Conservation (phyloP, 805 yeast genomes). For the Cyberlindnera saturnus region DNA sequence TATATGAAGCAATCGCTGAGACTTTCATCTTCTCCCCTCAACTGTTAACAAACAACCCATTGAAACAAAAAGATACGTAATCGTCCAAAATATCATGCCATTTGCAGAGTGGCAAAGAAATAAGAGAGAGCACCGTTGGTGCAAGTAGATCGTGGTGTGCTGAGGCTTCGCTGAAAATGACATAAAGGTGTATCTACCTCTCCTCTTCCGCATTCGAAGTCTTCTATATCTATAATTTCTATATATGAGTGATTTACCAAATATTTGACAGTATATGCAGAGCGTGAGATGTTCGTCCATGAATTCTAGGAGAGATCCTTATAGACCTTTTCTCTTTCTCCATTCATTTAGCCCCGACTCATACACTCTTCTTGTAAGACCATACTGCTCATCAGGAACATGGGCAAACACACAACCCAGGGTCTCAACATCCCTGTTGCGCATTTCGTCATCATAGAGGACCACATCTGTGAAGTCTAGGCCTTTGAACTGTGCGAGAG, state of each 20-base stretch:
- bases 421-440: slow-evolving; percentile 69
- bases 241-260: slow-evolving; percentile 1
- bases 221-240: too few relatives aligned
- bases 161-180: too few relatives aligned
- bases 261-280: slow-evolving; percentile 1
- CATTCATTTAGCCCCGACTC: slow-evolving; percentile 4
- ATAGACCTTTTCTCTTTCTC: background rate
- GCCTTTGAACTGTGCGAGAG: slow-evolving; percentile 43
- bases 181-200: too few relatives aligned
- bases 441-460: slow-evolving; percentile 71
- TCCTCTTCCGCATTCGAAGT: too few relatives aligned
- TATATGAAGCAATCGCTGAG: too few relatives aligned
- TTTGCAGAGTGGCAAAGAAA: too few relatives aligned
- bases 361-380: slow-evolving; percentile 12
- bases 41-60: too few relatives aligned
- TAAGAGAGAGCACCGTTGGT: too few relatives aligned
- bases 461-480: slow-evolving; percentile 38
- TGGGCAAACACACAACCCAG: slow-evolving; percentile 68
- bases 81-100: too few relatives aligned
- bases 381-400: slow-evolving; percentile 42
- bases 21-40: too few relatives aligned
- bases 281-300: background rate
- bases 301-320: background rate
- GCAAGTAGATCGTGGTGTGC: too few relatives aligned
- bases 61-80: too few relatives aligned